A percentile compares a stretch with the other conserved stretches of the same genome.
phyloP scores from a whole-genome alignment of 768 basidiomycete genomes.

The Auriscalpium orientale region DNA sequence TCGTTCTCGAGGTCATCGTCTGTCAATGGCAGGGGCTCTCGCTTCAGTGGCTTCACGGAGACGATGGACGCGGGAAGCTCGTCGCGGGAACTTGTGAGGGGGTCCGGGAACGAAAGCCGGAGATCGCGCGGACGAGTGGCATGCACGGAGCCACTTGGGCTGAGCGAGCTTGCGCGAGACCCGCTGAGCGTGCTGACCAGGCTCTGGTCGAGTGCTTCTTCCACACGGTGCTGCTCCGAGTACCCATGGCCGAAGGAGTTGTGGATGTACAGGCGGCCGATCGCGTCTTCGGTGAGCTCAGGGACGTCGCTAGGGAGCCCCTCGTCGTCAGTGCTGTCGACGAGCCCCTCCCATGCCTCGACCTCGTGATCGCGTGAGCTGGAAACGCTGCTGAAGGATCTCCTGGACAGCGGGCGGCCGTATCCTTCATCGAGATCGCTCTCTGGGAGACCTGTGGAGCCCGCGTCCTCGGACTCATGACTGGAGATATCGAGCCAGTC shows the following conservation, averaged over 20 bases:
- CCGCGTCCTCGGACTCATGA: conserved; percentile 64
- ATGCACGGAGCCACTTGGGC: conserved; percentile 26
- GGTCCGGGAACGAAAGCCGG: conserved; percentile 77
- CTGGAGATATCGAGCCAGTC: conserved; percentile 80
- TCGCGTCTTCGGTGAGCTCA: conserved; percentile 17
- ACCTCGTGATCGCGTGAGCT: conserved; percentile 65
- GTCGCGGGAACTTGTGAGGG: conserved; percentile 63
- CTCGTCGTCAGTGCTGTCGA: conserved; percentile 55
- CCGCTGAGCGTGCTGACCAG: conserved; percentile 72
- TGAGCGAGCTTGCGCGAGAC: conserved; percentile 59
- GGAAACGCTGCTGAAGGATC: conserved; percentile 60
- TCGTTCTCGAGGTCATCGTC: conserved; percentile 13
- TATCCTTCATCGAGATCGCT: conserved; percentile 51
- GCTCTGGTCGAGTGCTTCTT: conserved; percentile 74
- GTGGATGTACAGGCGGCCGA: not conserved
- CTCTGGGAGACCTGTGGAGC: conserved; percentile 54
- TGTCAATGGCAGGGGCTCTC: not conserved
- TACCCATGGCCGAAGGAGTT: conserved; percentile 12
- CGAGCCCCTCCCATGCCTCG: conserved; percentile 73
- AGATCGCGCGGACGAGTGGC: conserved; percentile 60
- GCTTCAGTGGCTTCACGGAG: too few relatives aligned
- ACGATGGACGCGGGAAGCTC: conserved; percentile 50
- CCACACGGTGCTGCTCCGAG: conserved; percentile 61
- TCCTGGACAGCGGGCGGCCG: conserved; percentile 52
- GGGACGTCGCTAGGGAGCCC: conserved; percentile 15